Conservation (phyloP, 2,329 filamentous ascomycete genomes). For the Trichocomaceae sp. region DNA sequence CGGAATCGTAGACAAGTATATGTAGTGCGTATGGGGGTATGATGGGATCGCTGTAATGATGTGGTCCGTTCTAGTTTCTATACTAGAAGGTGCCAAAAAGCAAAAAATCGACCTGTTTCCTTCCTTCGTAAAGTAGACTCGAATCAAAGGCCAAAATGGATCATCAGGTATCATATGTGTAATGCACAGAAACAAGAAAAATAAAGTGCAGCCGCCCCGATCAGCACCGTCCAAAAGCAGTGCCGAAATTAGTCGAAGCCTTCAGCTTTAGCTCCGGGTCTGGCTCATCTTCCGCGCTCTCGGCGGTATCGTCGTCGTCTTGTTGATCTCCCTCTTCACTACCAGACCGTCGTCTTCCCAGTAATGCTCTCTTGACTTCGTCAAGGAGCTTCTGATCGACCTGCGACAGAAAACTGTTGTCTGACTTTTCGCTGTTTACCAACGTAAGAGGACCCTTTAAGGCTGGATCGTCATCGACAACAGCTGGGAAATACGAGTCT, state of each 20-base stretch:
- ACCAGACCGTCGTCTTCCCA: slow-evolving; percentile 15
- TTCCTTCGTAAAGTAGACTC: no score
- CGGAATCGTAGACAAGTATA: neutral
- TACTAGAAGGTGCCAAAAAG: neutral
- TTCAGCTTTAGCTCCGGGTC: slow-evolving; percentile 38
- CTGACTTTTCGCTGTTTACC: slow-evolving; percentile 35
- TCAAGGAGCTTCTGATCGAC: slow-evolving; percentile 39
- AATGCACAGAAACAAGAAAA: neutral
- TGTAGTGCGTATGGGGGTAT: neutral
- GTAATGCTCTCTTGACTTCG: slow-evolving; percentile 31
- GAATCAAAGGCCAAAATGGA: neutral
- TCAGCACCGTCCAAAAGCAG: slow-evolving; percentile 35
- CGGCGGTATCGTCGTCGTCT: slow-evolving; percentile 15
- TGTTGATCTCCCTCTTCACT: slow-evolving; percentile 21
- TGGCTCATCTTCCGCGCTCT: slow-evolving; percentile 17
- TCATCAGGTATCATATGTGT: neutral
- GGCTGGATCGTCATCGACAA: slow-evolving; percentile 36
- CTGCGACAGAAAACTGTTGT: slow-evolving; percentile 35
- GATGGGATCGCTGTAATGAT: neutral
- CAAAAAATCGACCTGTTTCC: neutral
- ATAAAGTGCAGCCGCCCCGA: neutral
- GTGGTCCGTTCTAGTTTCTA: neutral
- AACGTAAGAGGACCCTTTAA: slow-evolving; percentile 40
- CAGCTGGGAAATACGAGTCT: slow-evolving; percentile 37
- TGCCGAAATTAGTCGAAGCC: slow-evolving; percentile 43